A percentile compares a stretch with the other conserved stretches of the same genome.
Evolutionary conservation across 83 land plant species (phyloP).

Genomic region (Thuja plicata): DNA sequence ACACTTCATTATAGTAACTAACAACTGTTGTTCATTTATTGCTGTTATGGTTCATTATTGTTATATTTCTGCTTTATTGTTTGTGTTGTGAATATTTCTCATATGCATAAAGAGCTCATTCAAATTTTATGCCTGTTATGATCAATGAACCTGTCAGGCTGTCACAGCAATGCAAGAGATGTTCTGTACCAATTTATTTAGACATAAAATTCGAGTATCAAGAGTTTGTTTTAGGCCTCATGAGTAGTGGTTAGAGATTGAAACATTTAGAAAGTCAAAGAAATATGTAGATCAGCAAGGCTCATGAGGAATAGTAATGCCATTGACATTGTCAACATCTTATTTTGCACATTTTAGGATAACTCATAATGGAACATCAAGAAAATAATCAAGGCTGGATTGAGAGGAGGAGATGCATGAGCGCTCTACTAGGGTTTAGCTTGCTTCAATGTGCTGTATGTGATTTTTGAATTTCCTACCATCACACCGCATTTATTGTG

Average conservation of each 20-base stretch:
- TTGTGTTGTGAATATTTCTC: background rate
- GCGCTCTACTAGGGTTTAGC: no score
- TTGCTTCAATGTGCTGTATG: no score
- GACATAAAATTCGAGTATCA: background rate
- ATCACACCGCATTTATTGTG: no score
- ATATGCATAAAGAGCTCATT: background rate
- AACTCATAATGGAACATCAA: no score
- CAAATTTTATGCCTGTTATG: background rate
- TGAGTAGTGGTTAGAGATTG: background rate
- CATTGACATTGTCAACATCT: no score
- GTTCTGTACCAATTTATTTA: background rate
- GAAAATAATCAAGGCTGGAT: no score
- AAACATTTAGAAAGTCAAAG: background rate
- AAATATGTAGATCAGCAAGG: background rate
- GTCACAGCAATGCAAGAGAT: background rate
- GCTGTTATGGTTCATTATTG: background rate
- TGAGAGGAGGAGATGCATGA: no score
- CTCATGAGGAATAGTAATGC: background rate
- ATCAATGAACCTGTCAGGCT: background rate
- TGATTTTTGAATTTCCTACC: no score
- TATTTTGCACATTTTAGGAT: no score
- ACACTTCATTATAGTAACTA: background rate
- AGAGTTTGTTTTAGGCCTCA: background rate
- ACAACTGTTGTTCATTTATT: background rate
- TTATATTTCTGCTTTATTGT: background rate